Base-by-base conservation (phyloP, 768 basidiomycete genomes). In the Podaxis pistillaris region DNA sequence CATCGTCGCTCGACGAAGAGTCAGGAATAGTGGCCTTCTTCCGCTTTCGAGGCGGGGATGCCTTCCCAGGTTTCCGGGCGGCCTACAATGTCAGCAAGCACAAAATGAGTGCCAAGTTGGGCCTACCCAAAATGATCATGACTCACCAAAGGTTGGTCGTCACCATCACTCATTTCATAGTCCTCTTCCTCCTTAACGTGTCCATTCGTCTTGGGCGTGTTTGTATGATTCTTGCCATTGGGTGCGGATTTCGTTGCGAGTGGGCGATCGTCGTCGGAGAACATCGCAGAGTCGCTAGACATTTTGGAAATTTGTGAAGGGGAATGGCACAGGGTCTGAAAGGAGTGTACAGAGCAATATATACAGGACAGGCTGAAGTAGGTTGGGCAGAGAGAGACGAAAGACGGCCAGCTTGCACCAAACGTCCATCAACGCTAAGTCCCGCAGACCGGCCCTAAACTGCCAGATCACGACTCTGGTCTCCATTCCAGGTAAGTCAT, bases 111-210 rank as follows among this genome's bases (percentile, higher is more conserved):
- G 36, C 41, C 51, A 36, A 60, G 41, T 53, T 11, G 40, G 37
- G 33, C 36, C 24, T 37, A 19, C 33, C 17, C 24, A n/a, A 49
- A 56, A 44, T 11, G 37, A 8, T 12, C 30, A 62, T 65, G 50
- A 78, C 84, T 67, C 73, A 93, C 91, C 72, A 91, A 78, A 50
- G 90, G 90, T 73, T 91, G 88, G 51, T 88, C 88, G 44, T 88
- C 86, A 56, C 86, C 88, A 63, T 90, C 89, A 65, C 87, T 89
- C 82, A 87, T 83, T 26, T 80, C 77, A 56, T 69, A 76, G 60
- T 78, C 74, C 61, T 77, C 74, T 24, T 73, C 73, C 26, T 77
- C 76, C 68, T 74, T 72, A 64, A 78, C 77, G 66, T 85, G 84
- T 63, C 77, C 76, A 65, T 81, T 81, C 64, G 72, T 72, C 72